A percentile compares a stretch with the other conserved stretches of the same genome.
These are phyloP conservation scores for Pseudogymnoascus sp. DNA, from an alignment of 2,329 filamentous ascomycete species.

Conservation along the genomic window DNA sequence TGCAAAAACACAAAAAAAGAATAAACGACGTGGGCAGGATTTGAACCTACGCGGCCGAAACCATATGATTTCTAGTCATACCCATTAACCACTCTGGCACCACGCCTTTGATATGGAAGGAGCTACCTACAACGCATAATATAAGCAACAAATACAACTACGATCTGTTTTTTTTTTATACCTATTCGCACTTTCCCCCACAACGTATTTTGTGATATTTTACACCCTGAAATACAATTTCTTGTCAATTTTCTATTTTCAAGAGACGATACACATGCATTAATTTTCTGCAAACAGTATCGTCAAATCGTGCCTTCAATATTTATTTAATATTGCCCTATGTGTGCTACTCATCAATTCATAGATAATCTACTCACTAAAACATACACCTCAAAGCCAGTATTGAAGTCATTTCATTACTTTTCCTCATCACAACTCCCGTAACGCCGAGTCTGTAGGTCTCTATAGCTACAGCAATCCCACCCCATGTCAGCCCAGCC, in stretches of 20 bases:
- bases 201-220: neutral
- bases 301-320: neutral
- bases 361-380: neutral
- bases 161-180: neutral
- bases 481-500: neutral
- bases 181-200: neutral
- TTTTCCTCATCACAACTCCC: conserved; percentile 1
- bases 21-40: neutral
- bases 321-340: neutral
- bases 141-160: neutral
- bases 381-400: neutral
- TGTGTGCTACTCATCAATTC: neutral
- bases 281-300: neutral
- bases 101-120: neutral
- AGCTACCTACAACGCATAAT: no score
- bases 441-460: conserved; percentile 6
- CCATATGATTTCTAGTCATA: neutral
- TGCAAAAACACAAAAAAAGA: neutral
- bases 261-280: neutral
- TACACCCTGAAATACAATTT: neutral
- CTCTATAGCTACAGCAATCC: conserved; percentile 3
- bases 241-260: neutral
- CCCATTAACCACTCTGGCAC: neutral
- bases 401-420: conserved; percentile 3
- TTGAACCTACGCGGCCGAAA: no score